A percentile compares a stretch with the other conserved stretches of the same genome.
These are phyloP conservation scores for Aeschynomene evenia DNA, from an alignment of 306 rosid genomes.

Conservation along the genomic window DNA sequence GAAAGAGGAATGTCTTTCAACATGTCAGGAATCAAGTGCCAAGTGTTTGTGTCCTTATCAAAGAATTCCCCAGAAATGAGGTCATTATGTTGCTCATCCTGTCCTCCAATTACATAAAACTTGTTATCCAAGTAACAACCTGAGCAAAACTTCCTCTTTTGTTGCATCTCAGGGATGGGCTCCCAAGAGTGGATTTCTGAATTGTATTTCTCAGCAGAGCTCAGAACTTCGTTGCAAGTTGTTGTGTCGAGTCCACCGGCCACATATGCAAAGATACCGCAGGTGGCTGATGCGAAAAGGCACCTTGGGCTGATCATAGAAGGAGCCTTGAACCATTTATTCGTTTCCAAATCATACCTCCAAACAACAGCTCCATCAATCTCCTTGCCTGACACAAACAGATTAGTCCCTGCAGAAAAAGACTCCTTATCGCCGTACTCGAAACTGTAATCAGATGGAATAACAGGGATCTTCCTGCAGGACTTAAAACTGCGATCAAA, in stretches of 20 bases:
- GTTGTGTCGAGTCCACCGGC: constrained; percentile 68
- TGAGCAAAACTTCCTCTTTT: constrained; percentile 53
- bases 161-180: constrained; percentile 56
- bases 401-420: constrained; percentile 66
- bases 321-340: constrained; percentile 68
- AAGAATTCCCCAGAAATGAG: constrained; percentile 63
- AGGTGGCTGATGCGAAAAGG: constrained; percentile 64
- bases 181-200: constrained; percentile 57
- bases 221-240: constrained; percentile 32
- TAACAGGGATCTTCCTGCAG: constrained; percentile 49
- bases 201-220: constrained; percentile 62
- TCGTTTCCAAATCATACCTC: constrained; percentile 55
- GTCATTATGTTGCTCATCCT: constrained; percentile 36
- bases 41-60: constrained; percentile 48
- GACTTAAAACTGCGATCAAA: constrained; percentile 48
- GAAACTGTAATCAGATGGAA: constrained; percentile 63
- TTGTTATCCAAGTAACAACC: constrained; percentile 72
- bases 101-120: constrained; percentile 76
- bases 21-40: constrained; percentile 68
- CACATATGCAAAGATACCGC: constrained; percentile 54
- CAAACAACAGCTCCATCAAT: constrained; percentile 54
- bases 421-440: constrained; percentile 53
- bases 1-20: constrained; percentile 40
- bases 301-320: constrained; percentile 68
- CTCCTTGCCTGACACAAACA: constrained; percentile 69